Percentiles rank a stretch among this genome's conserved stretches.
phyloP scores from a whole-genome alignment of 2,329 filamentous ascomycete genomes.

The Aspergillus thermomutatus region DNA sequence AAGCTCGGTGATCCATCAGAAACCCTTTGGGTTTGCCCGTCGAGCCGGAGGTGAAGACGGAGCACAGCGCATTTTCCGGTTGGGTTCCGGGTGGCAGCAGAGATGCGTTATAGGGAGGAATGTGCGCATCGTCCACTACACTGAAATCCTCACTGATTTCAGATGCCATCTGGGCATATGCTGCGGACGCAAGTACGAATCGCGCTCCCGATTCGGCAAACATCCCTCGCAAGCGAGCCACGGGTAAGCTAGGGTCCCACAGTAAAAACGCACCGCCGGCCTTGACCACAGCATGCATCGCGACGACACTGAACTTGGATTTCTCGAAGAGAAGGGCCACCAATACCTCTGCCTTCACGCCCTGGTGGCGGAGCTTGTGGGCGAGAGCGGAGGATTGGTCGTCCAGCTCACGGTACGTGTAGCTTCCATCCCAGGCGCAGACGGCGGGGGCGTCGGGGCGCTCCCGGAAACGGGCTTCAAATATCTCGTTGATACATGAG shows the following conservation, averaged over 20 bases:
- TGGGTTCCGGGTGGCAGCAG: not conserved
- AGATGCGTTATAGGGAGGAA: not conserved
- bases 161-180: not conserved
- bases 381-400: not conserved
- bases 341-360: not conserved
- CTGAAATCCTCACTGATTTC: not conserved
- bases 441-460: not conserved
- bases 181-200: not conserved
- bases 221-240: not conserved
- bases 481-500: no score
- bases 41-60: not conserved
- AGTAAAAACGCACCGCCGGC: not conserved
- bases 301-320: not conserved
- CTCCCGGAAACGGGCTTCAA: not conserved
- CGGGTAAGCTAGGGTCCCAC: not conserved
- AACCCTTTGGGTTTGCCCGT: not conserved
- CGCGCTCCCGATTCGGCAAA: not conserved
- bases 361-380: not conserved
- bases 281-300: not conserved
- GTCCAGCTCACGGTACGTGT: slow-evolving; percentile 1
- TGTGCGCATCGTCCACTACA: not conserved
- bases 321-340: not conserved
- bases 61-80: not conserved
- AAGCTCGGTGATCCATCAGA: not conserved
- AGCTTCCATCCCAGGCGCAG: not conserved